Conservation (phyloP, 2,329 filamentous ascomycete genomes). For the Aspergillus fumigatus region DNA sequence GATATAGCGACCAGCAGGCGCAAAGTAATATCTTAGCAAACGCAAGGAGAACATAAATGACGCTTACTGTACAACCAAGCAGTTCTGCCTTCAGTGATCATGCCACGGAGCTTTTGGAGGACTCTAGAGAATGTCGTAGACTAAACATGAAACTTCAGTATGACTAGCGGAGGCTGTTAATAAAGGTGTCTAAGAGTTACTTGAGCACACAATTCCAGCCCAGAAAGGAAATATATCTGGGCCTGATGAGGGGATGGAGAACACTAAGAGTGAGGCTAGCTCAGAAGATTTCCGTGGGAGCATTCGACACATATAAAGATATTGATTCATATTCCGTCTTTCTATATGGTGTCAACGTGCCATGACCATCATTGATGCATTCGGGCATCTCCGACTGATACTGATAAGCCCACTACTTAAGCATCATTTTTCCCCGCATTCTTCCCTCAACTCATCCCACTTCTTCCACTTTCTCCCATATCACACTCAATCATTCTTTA, state of each 20-base stretch:
- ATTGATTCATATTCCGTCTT: background rate
- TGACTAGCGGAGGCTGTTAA: background rate
- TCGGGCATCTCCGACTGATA: background rate
- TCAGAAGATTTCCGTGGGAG: background rate
- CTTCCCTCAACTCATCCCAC: background rate
- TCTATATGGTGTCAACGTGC: background rate
- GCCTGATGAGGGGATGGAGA: background rate
- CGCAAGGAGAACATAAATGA: no score
- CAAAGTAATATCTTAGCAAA: no score
- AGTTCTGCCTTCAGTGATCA: background rate
- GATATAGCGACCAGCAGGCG: no score
- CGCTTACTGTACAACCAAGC: background rate
- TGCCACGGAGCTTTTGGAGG: background rate
- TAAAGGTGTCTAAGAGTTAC: background rate
- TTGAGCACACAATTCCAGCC: no score
- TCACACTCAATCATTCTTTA: background rate
- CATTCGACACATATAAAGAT: constrained; percentile 20
- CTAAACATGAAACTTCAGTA: background rate
- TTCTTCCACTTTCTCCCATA: background rate
- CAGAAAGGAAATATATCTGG: background rate
- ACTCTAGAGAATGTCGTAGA: background rate
- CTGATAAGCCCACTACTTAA: background rate
- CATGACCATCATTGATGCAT: background rate
- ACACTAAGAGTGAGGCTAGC: background rate
- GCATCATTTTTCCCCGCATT: background rate